phyloP scores from a whole-genome alignment of 2,329 filamentous ascomycete genomes.

The Ascochyta pisi region DNA sequence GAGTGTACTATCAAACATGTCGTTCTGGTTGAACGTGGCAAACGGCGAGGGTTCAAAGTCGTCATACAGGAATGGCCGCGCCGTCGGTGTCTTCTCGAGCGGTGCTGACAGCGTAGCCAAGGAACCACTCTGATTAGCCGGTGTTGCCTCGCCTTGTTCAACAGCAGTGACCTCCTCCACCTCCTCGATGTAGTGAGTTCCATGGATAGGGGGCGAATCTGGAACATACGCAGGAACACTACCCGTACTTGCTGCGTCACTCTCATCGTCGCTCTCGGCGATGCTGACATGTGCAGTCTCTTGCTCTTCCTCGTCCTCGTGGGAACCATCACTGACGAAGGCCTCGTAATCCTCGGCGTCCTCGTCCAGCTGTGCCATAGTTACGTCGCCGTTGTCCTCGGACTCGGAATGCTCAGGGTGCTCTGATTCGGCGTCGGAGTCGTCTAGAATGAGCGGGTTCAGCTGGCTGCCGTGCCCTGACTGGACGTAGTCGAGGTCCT shows the following conservation, averaged over 20 bases:
- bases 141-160: background rate
- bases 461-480: slow-evolving; percentile 31
- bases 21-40: background rate
- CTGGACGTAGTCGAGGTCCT: slow-evolving; percentile 23
- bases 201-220: background rate
- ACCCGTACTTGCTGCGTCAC: slow-evolving; percentile 3
- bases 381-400: background rate
- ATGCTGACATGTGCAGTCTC: background rate
- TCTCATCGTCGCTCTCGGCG: slow-evolving; percentile 3
- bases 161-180: background rate
- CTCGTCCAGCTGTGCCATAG: background rate
- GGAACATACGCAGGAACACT: background rate
- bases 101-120: background rate
- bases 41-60: background rate
- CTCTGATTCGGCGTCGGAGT: slow-evolving; percentile 36
- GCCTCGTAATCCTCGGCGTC: background rate
- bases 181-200: background rate
- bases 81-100: background rate
- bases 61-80: background rate
- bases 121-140: background rate
- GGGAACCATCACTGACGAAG: background rate
- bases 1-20: background rate
- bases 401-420: slow-evolving; percentile 14
- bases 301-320: background rate
- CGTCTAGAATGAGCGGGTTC: slow-evolving; percentile 42